These are phyloP conservation scores for Xylaria longipes DNA, from an alignment of 495 filamentous ascomycete species.

Conservation along the genomic window DNA sequence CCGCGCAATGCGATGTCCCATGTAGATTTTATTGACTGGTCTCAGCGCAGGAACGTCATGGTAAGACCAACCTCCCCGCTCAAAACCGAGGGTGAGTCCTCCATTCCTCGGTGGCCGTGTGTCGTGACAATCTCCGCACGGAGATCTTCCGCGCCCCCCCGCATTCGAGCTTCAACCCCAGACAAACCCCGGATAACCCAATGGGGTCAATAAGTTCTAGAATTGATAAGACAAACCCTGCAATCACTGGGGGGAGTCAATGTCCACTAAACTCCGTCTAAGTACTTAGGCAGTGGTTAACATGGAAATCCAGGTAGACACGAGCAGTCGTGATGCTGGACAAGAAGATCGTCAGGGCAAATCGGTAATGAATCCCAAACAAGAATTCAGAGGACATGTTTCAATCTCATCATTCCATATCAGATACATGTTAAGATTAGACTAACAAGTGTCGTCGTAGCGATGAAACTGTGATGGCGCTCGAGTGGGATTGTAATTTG, in stretches of 20 bases:
- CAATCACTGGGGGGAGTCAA: no score
- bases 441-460: no score
- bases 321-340: not conserved
- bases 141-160: not conserved
- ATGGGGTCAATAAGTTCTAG: not conserved
- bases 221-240: not conserved
- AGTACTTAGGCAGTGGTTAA: not conserved
- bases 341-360: not conserved
- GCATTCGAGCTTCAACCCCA: constrained; percentile 15
- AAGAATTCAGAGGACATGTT: not conserved
- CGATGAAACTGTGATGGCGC: no score
- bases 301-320: not conserved
- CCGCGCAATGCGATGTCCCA: not conserved
- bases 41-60: not conserved
- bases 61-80: not conserved
- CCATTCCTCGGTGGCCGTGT: constrained; percentile 5
- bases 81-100: not conserved
- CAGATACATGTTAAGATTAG: no score
- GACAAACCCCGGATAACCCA: not conserved
- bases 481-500: no score
- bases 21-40: not conserved
- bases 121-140: not conserved
- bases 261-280: no score
- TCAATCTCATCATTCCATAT: not conserved
- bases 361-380: not conserved